A percentile compares a stretch with the other conserved stretches of the same genome.
These are phyloP conservation scores for Scheffersomyces insectosa DNA, from an alignment of 1,139 yeast species.

Conservation along the genomic window DNA sequence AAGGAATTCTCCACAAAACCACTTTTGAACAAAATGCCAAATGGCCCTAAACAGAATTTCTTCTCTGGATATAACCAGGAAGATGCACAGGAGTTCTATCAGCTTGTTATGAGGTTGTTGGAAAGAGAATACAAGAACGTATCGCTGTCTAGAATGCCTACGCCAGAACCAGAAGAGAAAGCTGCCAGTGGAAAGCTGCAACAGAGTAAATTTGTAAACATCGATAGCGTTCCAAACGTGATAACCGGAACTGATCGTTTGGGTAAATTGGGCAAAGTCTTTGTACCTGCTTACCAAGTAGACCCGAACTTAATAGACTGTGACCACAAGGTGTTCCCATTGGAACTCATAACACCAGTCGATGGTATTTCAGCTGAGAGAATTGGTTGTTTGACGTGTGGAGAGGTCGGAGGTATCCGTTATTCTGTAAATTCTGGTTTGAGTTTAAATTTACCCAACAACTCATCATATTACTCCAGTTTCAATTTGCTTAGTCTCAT, in stretches of 20 bases:
- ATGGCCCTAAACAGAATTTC: conserved; percentile 75
- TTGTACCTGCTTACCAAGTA: conserved; percentile 69
- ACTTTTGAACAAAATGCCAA: conserved; percentile 69
- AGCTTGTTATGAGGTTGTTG: conserved; percentile 68
- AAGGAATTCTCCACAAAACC: conserved; percentile 69
- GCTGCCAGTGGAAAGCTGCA: conserved; percentile 7
- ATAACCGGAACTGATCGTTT: conserved; percentile 51
- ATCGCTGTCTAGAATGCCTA: conserved; percentile 7
- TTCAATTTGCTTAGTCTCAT: conserved; percentile 58
- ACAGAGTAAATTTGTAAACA: conserved; percentile 21
- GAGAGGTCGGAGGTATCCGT: conserved; percentile 90
- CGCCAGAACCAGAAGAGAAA: conserved; percentile 1
- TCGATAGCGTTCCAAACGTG: conserved; percentile 20
- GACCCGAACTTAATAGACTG: conserved; percentile 58
- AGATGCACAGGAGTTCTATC: conserved; percentile 94
- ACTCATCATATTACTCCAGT: conserved; percentile 35
- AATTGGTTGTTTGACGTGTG: conserved; percentile 86
- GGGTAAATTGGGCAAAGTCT: conserved; percentile 61
- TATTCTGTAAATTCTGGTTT: conserved; percentile 80
- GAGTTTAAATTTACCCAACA: conserved; percentile 62
- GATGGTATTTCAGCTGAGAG: conserved; percentile 87
- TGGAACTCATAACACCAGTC: conserved; percentile 75
- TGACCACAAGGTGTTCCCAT: conserved; percentile 47
- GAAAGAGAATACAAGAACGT: conserved; percentile 59
- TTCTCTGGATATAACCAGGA: conserved; percentile 86